Conservation (phyloP, 1,139 yeast genomes). For the Kodamaea fungicola region DNA sequence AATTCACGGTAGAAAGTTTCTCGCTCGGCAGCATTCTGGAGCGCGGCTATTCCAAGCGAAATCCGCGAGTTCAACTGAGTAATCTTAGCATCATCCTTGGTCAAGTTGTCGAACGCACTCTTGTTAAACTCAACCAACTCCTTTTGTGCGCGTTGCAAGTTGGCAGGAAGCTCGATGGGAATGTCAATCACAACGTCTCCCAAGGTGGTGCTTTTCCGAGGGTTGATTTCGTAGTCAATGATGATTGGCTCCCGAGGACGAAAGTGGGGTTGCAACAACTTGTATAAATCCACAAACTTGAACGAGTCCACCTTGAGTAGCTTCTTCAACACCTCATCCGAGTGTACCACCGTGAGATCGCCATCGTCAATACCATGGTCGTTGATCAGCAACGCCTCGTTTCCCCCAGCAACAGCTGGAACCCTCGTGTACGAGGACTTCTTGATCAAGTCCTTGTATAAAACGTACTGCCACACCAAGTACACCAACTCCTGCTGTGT, state of each 20-base stretch:
- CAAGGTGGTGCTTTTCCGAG: conserved; percentile 71
- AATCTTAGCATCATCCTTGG: conserved; percentile 47
- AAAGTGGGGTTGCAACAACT: conserved; percentile 54
- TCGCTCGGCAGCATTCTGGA: conserved; percentile 53
- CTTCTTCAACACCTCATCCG: conserved; percentile 63
- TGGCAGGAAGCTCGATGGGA: conserved; percentile 54
- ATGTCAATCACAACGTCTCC: conserved; percentile 82
- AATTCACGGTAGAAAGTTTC: conserved; percentile 66
- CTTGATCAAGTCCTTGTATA: conserved; percentile 60
- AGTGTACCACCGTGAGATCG: conserved; percentile 49
- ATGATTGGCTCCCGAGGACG: conserved; percentile 78
- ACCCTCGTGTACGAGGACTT: conserved; percentile 30
- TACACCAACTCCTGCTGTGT: conserved; percentile 86
- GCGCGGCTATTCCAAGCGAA: conserved; percentile 58
- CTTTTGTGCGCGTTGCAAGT: conserved; percentile 36
- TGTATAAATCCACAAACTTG: conserved; percentile 73
- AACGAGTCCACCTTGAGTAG: conserved; percentile 53
- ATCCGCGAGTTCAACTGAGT: conserved; percentile 58
- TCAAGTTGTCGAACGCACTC: conserved; percentile 34
- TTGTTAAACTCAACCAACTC: conserved; percentile 40
- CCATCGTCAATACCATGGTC: conserved; percentile 26
- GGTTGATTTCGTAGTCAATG: conserved; percentile 70
- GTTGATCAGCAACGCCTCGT: conserved; percentile 15
- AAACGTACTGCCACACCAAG: conserved; percentile 84
- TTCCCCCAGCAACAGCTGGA: conserved; percentile 31